These are phyloP conservation scores for Pichia norvegensis DNA, from an alignment of 1,139 yeast species.

Conservation along the genomic window DNA sequence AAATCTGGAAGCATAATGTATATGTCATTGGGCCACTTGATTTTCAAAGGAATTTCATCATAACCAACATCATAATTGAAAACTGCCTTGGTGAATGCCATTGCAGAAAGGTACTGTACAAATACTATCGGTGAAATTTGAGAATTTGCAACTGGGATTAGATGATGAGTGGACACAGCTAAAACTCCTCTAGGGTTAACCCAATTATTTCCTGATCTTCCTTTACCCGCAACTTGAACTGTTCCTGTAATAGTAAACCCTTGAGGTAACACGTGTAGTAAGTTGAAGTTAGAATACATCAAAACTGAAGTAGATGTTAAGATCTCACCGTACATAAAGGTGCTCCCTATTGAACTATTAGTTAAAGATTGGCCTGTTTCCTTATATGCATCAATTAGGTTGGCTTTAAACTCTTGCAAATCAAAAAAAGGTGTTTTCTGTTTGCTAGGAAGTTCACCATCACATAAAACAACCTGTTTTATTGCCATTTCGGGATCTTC, in stretches of 20 bases:
- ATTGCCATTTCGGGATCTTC: slow-evolving; percentile 49
- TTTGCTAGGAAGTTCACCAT: slow-evolving; percentile 36
- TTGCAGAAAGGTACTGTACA: slow-evolving; percentile 74
- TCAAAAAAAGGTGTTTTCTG: slow-evolving; percentile 66
- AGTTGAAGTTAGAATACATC: slow-evolving; percentile 60
- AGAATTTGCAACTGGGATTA: slow-evolving; percentile 40
- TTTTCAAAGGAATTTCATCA: slow-evolving; percentile 55
- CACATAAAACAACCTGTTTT: slow-evolving; percentile 46
- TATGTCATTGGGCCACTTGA: slow-evolving; percentile 97
- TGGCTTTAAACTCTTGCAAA: slow-evolving; percentile 45
- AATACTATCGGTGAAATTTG: slow-evolving; percentile 56
- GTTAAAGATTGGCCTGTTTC: slow-evolving; percentile 20
- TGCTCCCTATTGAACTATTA: slow-evolving; percentile 45
- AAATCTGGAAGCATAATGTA: slow-evolving; percentile 66
- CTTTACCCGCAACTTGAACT: slow-evolving; percentile 83
- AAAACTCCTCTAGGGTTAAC: slow-evolving; percentile 88
- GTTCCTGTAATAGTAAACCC: slow-evolving; percentile 73
- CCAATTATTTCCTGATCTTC: slow-evolving; percentile 95
- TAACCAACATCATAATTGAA: slow-evolving; percentile 44
- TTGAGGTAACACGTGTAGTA: slow-evolving; percentile 55
- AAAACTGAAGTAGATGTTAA: slow-evolving; percentile 80
- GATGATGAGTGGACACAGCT: slow-evolving; percentile 68
- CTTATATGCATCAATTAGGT: slow-evolving; percentile 32
- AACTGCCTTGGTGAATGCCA: slow-evolving; percentile 79
- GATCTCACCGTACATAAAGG: slow-evolving; percentile 75